Percentiles rank a stretch among this genome's conserved stretches.
phyloP scores from a whole-genome alignment of 345 rosid species.

The Durio zibethinus region DNA sequence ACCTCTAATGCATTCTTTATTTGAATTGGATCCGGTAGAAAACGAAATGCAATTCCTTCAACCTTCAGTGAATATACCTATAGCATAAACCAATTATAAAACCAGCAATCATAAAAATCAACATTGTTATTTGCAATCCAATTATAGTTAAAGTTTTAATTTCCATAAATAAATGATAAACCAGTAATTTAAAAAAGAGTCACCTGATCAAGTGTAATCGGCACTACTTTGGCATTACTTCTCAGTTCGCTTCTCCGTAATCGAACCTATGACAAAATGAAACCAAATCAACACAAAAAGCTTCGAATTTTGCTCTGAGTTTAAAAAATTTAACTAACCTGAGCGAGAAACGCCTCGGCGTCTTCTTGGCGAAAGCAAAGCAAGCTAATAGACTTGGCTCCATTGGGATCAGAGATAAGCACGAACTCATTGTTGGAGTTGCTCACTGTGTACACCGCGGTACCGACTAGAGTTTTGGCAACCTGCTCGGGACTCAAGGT shows the following conservation, averaged over 20 bases:
- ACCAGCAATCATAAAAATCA: neutral
- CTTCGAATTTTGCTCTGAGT: neutral
- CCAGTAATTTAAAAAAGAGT: neutral
- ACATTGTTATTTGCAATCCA: neutral
- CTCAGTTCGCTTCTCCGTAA: slow-evolving; percentile 70
- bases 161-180: neutral
- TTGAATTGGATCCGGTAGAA: slow-evolving; percentile 90
- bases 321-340: slow-evolving; percentile 34
- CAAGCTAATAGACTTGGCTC: slow-evolving; percentile 78
- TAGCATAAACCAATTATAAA: neutral
- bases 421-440: slow-evolving; percentile 91
- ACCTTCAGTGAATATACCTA: slow-evolving; percentile 88
- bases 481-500: slow-evolving; percentile 53
- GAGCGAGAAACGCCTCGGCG: slow-evolving; percentile 88
- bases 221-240: slow-evolving; percentile 74
- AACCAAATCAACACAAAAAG: neutral
- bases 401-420: slow-evolving; percentile 83
- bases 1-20: slow-evolving; percentile 94
- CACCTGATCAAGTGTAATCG: slow-evolving; percentile 91
- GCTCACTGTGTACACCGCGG: slow-evolving; percentile 81
- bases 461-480: slow-evolving; percentile 71
- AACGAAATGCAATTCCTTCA: slow-evolving; percentile 91
- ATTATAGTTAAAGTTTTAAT: neutral
- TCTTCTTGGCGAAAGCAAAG: slow-evolving; percentile 95
- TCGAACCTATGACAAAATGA: slow-evolving; percentile 49